phyloP scores from a whole-genome alignment of 495 filamentous ascomycete genomes.

The Symbiotaphrina buchneri region DNA sequence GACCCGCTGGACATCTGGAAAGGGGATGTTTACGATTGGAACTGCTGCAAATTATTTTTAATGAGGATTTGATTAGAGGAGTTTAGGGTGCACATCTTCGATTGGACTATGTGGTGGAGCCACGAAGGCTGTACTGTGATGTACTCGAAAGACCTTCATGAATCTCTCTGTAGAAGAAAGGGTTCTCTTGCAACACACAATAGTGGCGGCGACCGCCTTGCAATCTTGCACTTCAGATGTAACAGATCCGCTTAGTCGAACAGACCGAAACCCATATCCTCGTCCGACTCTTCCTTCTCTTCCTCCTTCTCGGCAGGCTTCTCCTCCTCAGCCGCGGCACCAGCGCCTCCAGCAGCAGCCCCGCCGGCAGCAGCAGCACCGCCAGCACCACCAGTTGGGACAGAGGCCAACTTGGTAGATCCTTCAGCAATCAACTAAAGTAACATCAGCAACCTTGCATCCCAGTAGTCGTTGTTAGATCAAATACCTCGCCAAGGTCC shows the following conservation, averaged over 20 bases:
- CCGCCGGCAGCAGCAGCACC: conserved; percentile 38
- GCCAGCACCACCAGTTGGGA: conserved; percentile 76
- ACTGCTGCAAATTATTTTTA: no score
- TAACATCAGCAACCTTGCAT: conserved; percentile 8
- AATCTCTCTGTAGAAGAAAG: neutral
- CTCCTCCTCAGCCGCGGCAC: conserved; percentile 42
- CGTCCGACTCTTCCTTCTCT: conserved; percentile 71
- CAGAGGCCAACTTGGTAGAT: conserved; percentile 84
- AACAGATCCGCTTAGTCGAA: conserved; percentile 51
- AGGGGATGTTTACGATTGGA: no score
- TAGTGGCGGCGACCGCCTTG: neutral
- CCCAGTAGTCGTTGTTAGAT: neutral
- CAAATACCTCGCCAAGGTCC: conserved; percentile 73
- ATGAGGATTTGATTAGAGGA: no score
- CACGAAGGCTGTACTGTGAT: no score
- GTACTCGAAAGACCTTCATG: neutral
- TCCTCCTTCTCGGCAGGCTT: conserved; percentile 53
- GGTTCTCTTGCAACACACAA: neutral
- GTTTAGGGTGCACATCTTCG: no score
- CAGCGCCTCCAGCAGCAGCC: conserved; percentile 41
- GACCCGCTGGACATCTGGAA: no score
- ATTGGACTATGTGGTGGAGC: no score
- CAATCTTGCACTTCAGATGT: neutral
- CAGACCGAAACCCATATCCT: conserved; percentile 99
- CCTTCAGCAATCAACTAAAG: conserved; percentile 78